Conservation (phyloP, 2,329 filamentous ascomycete genomes). For the Emericellopsis atlantica region DNA sequence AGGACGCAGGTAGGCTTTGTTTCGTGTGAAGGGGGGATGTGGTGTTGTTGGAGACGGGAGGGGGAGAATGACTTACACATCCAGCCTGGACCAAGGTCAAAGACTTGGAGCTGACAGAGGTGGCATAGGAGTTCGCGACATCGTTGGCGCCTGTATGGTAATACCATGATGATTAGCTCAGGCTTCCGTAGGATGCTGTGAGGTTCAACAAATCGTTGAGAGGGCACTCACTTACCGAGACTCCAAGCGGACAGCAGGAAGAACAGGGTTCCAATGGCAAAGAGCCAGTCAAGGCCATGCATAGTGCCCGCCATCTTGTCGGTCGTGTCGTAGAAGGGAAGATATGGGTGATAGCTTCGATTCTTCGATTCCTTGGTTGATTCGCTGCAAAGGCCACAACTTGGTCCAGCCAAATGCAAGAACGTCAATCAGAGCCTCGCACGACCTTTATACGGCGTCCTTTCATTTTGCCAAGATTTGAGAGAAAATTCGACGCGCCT, state of each 20-base stretch:
- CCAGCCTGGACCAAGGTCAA: slow-evolving; percentile 28
- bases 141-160: slow-evolving; percentile 28
- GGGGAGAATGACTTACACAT: background rate
- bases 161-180: background rate
- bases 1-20: no score
- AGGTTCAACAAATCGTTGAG: background rate
- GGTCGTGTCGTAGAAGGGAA: no score
- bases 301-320: background rate
- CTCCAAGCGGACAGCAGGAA: slow-evolving; percentile 2
- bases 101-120: slow-evolving; percentile 31
- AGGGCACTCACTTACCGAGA: background rate
- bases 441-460: no score
- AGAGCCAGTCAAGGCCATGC: slow-evolving; percentile 4
- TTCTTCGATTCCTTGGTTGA: no score
- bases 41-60: background rate
- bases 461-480: no score
- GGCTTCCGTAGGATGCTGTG: background rate
- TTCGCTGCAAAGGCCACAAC: no score
- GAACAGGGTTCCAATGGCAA: slow-evolving; percentile 2
- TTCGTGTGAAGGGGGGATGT: background rate
- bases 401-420: no score
- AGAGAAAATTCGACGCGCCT: no score
- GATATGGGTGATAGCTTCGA: no score
- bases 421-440: no score
- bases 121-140: slow-evolving; percentile 34